Evolutionary conservation across 169 alveolate species (phyloP).

Genomic region (Plasmodium gonderi): DNA sequence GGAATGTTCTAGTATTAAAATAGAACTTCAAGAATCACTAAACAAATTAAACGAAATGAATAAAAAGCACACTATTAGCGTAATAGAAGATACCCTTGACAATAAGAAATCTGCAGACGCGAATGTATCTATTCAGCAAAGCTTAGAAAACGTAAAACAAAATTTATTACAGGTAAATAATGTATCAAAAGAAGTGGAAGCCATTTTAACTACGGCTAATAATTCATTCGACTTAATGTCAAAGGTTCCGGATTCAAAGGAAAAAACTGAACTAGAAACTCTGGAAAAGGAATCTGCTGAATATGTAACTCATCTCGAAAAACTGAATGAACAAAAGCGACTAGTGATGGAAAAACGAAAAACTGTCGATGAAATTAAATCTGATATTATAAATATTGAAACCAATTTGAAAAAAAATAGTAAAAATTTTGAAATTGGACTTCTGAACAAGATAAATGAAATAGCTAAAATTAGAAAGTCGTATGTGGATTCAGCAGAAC

Average conservation of each 20-base stretch:
- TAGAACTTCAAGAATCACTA: background rate
- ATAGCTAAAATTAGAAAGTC: background rate
- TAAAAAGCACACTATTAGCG: background rate
- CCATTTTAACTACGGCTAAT: background rate
- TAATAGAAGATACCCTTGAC: background rate
- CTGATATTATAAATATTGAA: background rate
- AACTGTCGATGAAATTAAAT: background rate
- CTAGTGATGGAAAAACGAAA: background rate
- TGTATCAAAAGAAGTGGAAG: background rate
- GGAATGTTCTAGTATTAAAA: background rate
- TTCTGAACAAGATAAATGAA: background rate
- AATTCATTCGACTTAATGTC: background rate
- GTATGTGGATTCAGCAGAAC: background rate
- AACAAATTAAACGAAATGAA: background rate
- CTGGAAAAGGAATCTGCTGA: background rate
- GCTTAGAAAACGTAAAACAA: background rate
- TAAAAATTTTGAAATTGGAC: conserved; percentile 1
- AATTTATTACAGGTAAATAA: background rate
- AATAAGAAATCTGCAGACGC: background rate
- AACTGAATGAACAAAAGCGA: background rate
- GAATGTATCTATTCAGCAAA: background rate
- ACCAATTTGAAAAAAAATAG: background rate
- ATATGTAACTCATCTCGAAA: background rate
- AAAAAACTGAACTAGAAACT: background rate
- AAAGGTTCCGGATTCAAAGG: background rate